Evolutionary conservation across 352 stramenopile genomes (phyloP), one percentile per base, ranked within the genome.

Genomic region (Blastocystis sp.): DNA sequence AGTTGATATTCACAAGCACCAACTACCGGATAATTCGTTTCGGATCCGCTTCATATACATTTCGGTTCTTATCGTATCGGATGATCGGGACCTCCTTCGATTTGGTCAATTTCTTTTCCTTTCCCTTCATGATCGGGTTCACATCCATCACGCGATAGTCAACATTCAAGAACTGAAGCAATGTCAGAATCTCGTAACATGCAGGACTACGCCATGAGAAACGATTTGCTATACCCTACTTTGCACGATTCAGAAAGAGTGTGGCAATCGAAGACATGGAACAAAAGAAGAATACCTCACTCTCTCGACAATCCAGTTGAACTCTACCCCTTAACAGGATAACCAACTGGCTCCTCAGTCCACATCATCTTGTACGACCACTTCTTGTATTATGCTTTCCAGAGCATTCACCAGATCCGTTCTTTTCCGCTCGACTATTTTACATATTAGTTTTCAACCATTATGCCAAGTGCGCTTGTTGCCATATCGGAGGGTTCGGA

Each of bases 401-500:
- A 42, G 61, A 42, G n/a, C 34, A 44, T 42, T 72, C 21, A 48
- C n/a, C 42, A 36, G 61, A 36, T 49, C 34, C 8, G 61, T 48
- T 32, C 32, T 27, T 32, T 32, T 27, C 32, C 32, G 32, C n/a
- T 16, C 4, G 16, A 29, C 18, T 32, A 48, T 1, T 3, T 49
- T 48, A 48, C 29, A n/a, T 7, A 9, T n/a, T 76, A 76, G 64
- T 59, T 76, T 76, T 76, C 64, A 57, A 56, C 38, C 29, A 4
- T 14, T 7, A 76, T 76, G 64, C 64, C 64, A 6, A 38, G 48
- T 24, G 64, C 64, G 9, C 38, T 76, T 38, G 72, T 84, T 64
- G 72, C 92, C 6, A 92, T 95, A 40, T 91, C 90, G 0, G 89
- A 94, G 77, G 91, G 91, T 29, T 92, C 89, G 65, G 92, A 95